These are phyloP conservation scores for Theobroma grandiflorum DNA, from an alignment of 441 rosid genomes.

Conservation along the genomic window DNA sequence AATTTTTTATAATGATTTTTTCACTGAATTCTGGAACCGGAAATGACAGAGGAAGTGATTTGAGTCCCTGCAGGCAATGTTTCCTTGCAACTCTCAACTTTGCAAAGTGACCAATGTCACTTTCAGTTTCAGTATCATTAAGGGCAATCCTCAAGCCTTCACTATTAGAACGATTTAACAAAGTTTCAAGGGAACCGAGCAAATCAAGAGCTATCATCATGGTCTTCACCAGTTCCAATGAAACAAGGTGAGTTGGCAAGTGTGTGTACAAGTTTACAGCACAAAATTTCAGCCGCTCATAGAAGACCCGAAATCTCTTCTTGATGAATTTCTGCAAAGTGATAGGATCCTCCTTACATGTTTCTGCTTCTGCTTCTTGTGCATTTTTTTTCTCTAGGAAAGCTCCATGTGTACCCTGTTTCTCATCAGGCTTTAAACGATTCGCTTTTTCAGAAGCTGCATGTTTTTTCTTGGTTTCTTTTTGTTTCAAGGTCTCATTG, in stretches of 20 bases:
- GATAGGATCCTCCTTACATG: background rate
- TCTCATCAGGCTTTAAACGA: background rate
- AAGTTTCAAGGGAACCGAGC: constrained; percentile 19
- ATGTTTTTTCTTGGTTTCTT: background rate
- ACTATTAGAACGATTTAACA: background rate
- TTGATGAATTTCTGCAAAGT: constrained; percentile 27
- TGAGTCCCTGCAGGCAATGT: constrained; percentile 32
- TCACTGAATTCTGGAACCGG: background rate
- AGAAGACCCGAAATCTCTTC: constrained; percentile 20
- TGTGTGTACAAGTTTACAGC: constrained; percentile 37
- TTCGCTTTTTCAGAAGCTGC: background rate
- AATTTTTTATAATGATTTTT: background rate
- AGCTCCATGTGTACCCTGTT: background rate
- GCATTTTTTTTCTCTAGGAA: background rate
- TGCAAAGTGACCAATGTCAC: background rate
- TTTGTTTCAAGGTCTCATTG: background rate
- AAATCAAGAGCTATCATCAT: constrained; percentile 26
- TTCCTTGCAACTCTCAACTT: background rate
- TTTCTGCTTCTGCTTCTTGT: background rate
- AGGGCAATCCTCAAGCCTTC: background rate
- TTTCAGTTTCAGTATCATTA: background rate
- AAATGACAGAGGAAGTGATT: constrained; percentile 26
- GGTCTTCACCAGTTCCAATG: constrained; percentile 25
- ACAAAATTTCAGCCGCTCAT: constrained; percentile 22
- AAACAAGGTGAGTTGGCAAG: constrained; percentile 40